phyloP scores from a whole-genome alignment of 352 stramenopile genomes.

The Pythium aquatile region DNA sequence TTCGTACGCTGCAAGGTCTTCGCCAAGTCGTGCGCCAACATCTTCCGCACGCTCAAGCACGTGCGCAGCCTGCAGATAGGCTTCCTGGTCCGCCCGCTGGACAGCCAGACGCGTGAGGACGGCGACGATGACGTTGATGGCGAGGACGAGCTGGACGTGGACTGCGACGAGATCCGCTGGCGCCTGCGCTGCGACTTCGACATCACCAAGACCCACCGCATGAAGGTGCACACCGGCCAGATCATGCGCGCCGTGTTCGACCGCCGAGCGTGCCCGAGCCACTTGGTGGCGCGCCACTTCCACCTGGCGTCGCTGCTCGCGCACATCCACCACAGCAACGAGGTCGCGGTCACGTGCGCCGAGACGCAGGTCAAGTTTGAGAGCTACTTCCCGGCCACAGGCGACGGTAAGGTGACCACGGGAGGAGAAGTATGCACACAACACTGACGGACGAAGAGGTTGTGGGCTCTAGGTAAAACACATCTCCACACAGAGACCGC shows the following conservation, averaged over 20 bases:
- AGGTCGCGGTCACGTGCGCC: slow-evolving; percentile 69
- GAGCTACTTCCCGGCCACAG: slow-evolving; percentile 64
- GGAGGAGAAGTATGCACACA: too few species aligned
- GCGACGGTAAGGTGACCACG: slow-evolving; percentile 34
- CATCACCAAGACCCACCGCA: slow-evolving; percentile 85
- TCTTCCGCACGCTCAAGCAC: slow-evolving; percentile 84
- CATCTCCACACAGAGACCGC: slow-evolving; percentile 83
- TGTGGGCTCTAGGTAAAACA: slow-evolving; percentile 37
- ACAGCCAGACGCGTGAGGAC: slow-evolving; percentile 29
- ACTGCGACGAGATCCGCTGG: slow-evolving; percentile 71
- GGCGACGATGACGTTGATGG: slow-evolving; percentile 22
- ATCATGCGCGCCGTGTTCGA: slow-evolving; percentile 83
- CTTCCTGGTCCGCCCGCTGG: slow-evolving; percentile 37
- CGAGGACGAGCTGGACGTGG: slow-evolving; percentile 50
- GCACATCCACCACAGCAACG: slow-evolving; percentile 81
- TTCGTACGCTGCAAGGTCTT: slow-evolving; percentile 80
- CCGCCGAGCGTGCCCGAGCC: slow-evolving; percentile 45
- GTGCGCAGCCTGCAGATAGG: slow-evolving; percentile 71
- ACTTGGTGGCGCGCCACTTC: slow-evolving; percentile 58
- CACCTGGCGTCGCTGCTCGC: slow-evolving; percentile 71
- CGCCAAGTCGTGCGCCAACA: slow-evolving; percentile 71
- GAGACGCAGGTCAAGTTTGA: slow-evolving; percentile 74
- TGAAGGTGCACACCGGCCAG: slow-evolving; percentile 76
- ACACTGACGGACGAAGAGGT: background rate
- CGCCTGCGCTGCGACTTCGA: slow-evolving; percentile 76